Evolutionary conservation across 768 basidiomycete species (phyloP).

Genomic region (Zangia roseola): DNA sequence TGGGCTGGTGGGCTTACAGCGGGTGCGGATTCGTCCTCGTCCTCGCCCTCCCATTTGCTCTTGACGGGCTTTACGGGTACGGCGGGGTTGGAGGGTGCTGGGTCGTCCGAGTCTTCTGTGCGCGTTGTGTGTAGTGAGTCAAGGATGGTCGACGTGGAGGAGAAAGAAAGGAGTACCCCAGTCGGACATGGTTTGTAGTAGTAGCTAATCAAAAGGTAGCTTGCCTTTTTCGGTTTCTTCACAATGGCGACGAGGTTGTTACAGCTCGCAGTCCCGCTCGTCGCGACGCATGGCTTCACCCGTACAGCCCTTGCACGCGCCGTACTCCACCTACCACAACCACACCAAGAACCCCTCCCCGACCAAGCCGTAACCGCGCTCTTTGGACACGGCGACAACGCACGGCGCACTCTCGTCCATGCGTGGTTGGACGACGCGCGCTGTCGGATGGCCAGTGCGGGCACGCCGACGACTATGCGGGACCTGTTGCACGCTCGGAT

Average conservation of each 20-base stretch:
- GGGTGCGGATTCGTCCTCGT: slow-evolving; percentile 78
- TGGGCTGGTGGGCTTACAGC: slow-evolving; percentile 52
- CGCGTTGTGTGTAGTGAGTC: slow-evolving; percentile 22
- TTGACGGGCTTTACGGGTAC: slow-evolving; percentile 35
- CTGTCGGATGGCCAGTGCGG: slow-evolving; percentile 39
- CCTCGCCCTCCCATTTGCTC: slow-evolving; percentile 88
- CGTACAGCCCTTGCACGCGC: slow-evolving; percentile 66
- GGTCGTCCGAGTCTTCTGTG: slow-evolving; percentile 40
- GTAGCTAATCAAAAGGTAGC: too few relatives aligned
- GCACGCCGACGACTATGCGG: slow-evolving; percentile 39
- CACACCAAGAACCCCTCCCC: slow-evolving; percentile 58
- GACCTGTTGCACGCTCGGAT: slow-evolving; percentile 58
- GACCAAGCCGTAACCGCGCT: slow-evolving; percentile 70
- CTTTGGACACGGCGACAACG: slow-evolving; percentile 69
- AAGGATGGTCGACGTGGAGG: neutral
- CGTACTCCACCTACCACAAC: slow-evolving; percentile 50
- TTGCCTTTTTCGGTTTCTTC: slow-evolving; percentile 8
- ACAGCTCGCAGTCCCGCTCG: slow-evolving; percentile 60
- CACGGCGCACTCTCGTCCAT: slow-evolving; percentile 60
- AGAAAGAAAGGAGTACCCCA: slow-evolving; percentile 39
- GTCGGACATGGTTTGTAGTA: slow-evolving; percentile 40
- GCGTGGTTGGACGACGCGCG: slow-evolving; percentile 75
- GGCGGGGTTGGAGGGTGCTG: slow-evolving; percentile 24
- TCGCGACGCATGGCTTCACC: slow-evolving; percentile 71
- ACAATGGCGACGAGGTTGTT: slow-evolving; percentile 40